Percentiles rank a stretch among this genome's conserved stretches.
Evolutionary conservation across 2,329 filamentous ascomycete species (phyloP).

Genomic region (Macrophomina tecta): DNA sequence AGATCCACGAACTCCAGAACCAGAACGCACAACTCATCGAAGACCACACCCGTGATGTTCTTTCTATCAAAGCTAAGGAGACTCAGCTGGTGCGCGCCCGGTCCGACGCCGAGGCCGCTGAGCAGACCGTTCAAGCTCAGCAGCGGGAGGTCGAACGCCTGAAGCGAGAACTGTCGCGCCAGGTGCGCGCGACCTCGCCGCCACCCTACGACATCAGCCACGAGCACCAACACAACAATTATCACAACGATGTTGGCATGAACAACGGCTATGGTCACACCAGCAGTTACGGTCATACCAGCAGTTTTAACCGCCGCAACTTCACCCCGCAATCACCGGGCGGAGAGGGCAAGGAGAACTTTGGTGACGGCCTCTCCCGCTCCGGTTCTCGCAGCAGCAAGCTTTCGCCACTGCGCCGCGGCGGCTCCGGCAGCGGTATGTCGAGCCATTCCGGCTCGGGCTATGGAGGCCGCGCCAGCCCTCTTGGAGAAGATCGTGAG

Average conservation of each 20-base stretch:
- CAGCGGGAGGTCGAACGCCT: slow-evolving; percentile 88
- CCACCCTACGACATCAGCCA: slow-evolving; percentile 54
- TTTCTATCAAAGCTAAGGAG: slow-evolving; percentile 98
- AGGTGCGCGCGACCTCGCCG: slow-evolving; percentile 61
- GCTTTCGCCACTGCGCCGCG: slow-evolving; percentile 45
- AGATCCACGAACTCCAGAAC: slow-evolving; percentile 93
- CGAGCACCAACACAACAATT: slow-evolving; percentile 38
- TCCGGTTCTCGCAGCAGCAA: slow-evolving; percentile 41
- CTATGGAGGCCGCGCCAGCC: slow-evolving; percentile 42
- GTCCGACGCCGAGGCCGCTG: slow-evolving; percentile 86
- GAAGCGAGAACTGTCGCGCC: slow-evolving; percentile 77
- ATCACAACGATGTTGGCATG: slow-evolving; percentile 61
- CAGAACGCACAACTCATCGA: slow-evolving; percentile 97
- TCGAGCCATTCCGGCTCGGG: slow-evolving; percentile 37
- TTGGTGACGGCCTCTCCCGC: slow-evolving; percentile 37
- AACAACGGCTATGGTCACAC: slow-evolving; percentile 67
- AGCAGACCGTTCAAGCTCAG: slow-evolving; percentile 83
- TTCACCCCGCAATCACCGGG: slow-evolving; percentile 41
- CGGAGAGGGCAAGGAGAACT: slow-evolving; percentile 57
- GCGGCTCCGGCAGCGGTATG: slow-evolving; percentile 40
- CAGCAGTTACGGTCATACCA: slow-evolving; percentile 51
- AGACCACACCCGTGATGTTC: slow-evolving; percentile 91
- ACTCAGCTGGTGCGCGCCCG: slow-evolving; percentile 92
- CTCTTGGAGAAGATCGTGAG: slow-evolving; percentile 33
- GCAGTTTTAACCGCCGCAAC: slow-evolving; percentile 38